Conservation (phyloP, 345 rosid species). For the Hibiscus syriacus region DNA sequence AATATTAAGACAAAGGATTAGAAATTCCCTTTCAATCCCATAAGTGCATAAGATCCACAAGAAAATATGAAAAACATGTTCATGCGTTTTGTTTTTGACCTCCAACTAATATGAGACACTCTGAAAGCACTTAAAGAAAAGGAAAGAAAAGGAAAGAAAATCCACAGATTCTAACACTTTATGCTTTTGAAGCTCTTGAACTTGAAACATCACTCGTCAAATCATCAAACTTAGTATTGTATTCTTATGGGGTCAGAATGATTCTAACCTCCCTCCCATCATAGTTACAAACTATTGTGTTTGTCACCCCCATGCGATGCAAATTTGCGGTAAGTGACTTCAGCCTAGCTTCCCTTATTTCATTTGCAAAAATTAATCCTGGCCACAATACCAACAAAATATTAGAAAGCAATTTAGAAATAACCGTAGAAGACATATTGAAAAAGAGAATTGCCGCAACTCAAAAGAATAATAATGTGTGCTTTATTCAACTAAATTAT, state of each 20-base stretch:
- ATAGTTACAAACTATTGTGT: slow-evolving; percentile 84
- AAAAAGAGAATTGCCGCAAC: neutral
- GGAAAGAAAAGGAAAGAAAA: too few species aligned
- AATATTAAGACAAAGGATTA: slow-evolving; percentile 4
- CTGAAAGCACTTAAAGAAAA: neutral
- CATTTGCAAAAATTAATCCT: slow-evolving; percentile 88
- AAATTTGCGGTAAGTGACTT: slow-evolving; percentile 89
- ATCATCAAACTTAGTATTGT: too few species aligned
- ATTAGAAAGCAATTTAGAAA: neutral
- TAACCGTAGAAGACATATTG: neutral
- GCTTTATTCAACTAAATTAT: neutral
- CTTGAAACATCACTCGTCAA: neutral
- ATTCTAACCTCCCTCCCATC: slow-evolving; percentile 87
- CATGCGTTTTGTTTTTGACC: neutral
- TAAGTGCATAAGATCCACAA: neutral
- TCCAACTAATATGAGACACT: neutral
- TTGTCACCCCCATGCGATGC: slow-evolving; percentile 93
- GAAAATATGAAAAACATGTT: neutral
- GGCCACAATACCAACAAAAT: slow-evolving; percentile 20
- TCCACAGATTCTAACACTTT: neutral
- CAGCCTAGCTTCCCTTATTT: slow-evolving; percentile 72
- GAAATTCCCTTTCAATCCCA: neutral
- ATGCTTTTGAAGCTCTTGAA: neutral
- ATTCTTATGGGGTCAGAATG: neutral
- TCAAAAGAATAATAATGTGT: neutral